Evolutionary conservation across 768 basidiomycete genomes (phyloP).

Genomic region (Lactarius hengduanensis): DNA sequence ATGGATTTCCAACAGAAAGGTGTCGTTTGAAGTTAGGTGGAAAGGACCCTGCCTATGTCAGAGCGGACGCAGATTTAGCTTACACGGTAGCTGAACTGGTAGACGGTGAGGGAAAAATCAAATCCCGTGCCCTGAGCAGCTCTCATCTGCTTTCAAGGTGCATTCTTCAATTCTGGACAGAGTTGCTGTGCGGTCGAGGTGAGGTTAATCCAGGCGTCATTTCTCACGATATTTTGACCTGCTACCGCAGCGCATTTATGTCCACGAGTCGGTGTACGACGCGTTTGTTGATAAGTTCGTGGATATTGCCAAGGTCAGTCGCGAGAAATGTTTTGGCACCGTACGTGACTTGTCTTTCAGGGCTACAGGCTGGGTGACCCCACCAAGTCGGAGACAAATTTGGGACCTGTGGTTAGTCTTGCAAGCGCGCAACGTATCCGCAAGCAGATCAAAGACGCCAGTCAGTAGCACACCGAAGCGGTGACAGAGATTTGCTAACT

Average conservation of each 20-base stretch:
- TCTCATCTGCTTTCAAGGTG: slow-evolving; percentile 47
- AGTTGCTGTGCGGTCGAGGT: slow-evolving; percentile 95
- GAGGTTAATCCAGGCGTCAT: background rate
- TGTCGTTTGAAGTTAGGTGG: slow-evolving; percentile 72
- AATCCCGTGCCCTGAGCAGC: background rate
- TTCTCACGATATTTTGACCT: background rate
- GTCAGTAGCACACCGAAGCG: slow-evolving; percentile 42
- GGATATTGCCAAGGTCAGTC: slow-evolving; percentile 64
- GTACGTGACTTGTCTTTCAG: slow-evolving; percentile 39
- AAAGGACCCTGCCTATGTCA: slow-evolving; percentile 96
- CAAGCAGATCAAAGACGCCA: slow-evolving; percentile 82
- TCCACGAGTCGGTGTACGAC: slow-evolving; percentile 82
- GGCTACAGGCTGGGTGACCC: slow-evolving; percentile 88
- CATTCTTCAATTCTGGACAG: slow-evolving; percentile 97
- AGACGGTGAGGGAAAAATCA: slow-evolving; percentile 57
- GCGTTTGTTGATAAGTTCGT: slow-evolving; percentile 73
- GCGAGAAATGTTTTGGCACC: background rate
- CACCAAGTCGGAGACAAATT: slow-evolving; percentile 62
- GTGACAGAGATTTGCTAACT: background rate
- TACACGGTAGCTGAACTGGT: slow-evolving; percentile 86
- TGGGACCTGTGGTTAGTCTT: slow-evolving; percentile 92
- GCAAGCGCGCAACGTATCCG: slow-evolving; percentile 83
- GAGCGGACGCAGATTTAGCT: slow-evolving; percentile 78
- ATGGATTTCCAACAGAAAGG: slow-evolving; percentile 12
- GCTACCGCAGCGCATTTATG: slow-evolving; percentile 76